Percentiles rank a stretch among this genome's conserved stretches.
Conservation (phyloP, 306 rosid genomes). For the Chamaecrista fasciculata region DNA sequence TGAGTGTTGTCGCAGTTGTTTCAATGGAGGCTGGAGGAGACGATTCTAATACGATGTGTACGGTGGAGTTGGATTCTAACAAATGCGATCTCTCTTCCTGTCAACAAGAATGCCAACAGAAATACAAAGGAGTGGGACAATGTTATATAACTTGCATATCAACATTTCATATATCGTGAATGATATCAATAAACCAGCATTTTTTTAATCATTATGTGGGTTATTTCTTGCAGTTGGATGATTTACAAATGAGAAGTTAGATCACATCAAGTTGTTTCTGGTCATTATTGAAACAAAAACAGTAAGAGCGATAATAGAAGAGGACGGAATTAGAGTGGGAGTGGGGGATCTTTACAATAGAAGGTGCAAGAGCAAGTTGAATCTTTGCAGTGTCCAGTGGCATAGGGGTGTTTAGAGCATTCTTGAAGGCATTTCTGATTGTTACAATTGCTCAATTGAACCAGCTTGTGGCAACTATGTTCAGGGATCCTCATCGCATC, state of each 20-base stretch:
- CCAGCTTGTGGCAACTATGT: constrained; percentile 43
- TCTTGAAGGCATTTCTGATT: constrained; percentile 35
- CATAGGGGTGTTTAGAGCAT: constrained; percentile 45
- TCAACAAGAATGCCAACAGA: background rate
- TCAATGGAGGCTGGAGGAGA: background rate
- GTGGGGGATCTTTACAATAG: constrained; percentile 43
- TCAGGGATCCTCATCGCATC: constrained; percentile 46
- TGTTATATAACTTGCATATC: too few relatives aligned
- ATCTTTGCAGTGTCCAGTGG: constrained; percentile 41
- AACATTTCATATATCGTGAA: too few relatives aligned
- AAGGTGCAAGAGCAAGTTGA: constrained; percentile 43
- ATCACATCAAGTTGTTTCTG: too few relatives aligned
- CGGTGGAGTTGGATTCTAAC: constrained; percentile 1
- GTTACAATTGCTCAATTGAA: constrained; percentile 34
- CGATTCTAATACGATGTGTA: background rate
- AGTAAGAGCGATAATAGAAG: too few relatives aligned
- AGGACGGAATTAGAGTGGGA: background rate
- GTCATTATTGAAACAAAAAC: too few relatives aligned
- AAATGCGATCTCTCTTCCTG: background rate
- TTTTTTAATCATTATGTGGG: too few relatives aligned
- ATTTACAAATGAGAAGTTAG: too few relatives aligned
- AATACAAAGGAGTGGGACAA: background rate
- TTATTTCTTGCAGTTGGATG: too few relatives aligned
- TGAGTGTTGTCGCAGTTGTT: background rate
- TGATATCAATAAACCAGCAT: too few relatives aligned